These are phyloP conservation scores for Colletotrichum costaricense DNA, from an alignment of 2,329 filamentous ascomycete genomes.

Conservation along the genomic window DNA sequence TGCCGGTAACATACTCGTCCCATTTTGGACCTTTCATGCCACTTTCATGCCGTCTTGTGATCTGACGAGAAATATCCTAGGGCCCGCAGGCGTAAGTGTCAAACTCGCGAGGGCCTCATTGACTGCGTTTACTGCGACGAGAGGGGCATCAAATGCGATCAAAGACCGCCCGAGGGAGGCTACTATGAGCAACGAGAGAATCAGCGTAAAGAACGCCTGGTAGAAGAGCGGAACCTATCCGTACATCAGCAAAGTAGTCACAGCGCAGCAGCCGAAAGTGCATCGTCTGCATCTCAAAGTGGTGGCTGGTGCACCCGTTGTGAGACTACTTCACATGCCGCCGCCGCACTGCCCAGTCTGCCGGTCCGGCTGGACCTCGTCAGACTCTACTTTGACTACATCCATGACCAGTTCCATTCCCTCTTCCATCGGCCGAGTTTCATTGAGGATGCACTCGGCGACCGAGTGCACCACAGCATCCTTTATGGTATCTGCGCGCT, in stretches of 20 bases:
- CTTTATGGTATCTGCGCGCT: slow-evolving; percentile 42
- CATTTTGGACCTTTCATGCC: neutral
- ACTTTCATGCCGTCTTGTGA: neutral
- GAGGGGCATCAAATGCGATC: slow-evolving; percentile 60
- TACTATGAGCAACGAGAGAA: slow-evolving; percentile 36
- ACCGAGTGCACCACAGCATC: slow-evolving; percentile 38
- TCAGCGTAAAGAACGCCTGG: slow-evolving; percentile 15
- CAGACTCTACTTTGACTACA: slow-evolving; percentile 47
- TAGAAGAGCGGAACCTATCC: neutral
- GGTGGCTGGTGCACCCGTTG: slow-evolving; percentile 25
- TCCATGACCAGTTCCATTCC: slow-evolving; percentile 49
- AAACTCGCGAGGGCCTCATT: slow-evolving; percentile 46
- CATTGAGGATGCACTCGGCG: slow-evolving; percentile 39
- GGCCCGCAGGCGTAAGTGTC: slow-evolving; percentile 35
- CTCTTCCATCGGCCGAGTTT: slow-evolving; percentile 46
- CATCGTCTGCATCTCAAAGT: slow-evolving; percentile 14
- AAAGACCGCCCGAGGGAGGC: slow-evolving; percentile 41
- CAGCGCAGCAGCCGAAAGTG: neutral
- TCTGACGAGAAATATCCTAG: slow-evolving; percentile 25
- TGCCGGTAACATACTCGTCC: slow-evolving; percentile 33
- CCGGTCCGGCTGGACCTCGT: slow-evolving; percentile 40
- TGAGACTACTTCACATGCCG: slow-evolving; percentile 18
- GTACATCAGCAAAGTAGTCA: neutral
- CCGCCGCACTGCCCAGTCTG: slow-evolving; percentile 33
- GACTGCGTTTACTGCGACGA: slow-evolving; percentile 64